These are phyloP conservation scores for Mortierella sp. DNA, from an alignment of 371 early-diverging fungal genomes.

Conservation along the genomic window DNA sequence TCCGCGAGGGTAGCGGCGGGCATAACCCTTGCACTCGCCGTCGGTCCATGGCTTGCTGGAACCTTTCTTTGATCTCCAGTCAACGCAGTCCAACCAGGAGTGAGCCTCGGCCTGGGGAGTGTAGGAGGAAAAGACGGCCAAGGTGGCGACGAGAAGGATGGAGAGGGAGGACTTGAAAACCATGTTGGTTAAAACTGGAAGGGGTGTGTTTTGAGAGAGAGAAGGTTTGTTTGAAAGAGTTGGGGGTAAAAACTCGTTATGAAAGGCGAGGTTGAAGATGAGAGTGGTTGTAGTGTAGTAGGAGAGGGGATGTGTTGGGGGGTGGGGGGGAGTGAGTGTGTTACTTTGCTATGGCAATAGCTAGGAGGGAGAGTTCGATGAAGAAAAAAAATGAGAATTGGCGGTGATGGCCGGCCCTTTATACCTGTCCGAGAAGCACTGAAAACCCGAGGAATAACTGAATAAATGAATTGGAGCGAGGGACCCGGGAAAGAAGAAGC, in stretches of 20 bases:
- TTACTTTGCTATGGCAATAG: conserved; percentile 10
- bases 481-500: background rate
- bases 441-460: background rate
- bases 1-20: conserved; percentile 26
- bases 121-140: conserved; percentile 15
- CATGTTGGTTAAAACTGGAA: conserved; percentile 17
- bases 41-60: conserved; percentile 7
- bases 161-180: conserved; percentile 17
- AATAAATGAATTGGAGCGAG: background rate
- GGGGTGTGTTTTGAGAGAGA: background rate
- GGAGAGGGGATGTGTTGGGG: background rate
- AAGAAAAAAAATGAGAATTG: conserved; percentile 12
- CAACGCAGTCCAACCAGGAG: conserved; percentile 35
- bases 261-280: background rate
- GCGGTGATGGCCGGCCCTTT: background rate
- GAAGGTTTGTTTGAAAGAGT: background rate
- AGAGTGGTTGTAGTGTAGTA: background rate
- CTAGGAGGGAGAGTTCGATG: conserved; percentile 11
- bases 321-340: background rate
- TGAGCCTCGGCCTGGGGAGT: conserved; percentile 27
- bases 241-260: background rate
- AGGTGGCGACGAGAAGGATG: conserved; percentile 18
- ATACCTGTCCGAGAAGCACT: background rate
- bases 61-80: conserved; percentile 24
- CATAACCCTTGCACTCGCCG: conserved; percentile 17